Percentiles rank a stretch among this genome's conserved stretches.
phyloP scores from a whole-genome alignment of 1,284 basidiomycete species.

The Inonotus obliquus region DNA sequence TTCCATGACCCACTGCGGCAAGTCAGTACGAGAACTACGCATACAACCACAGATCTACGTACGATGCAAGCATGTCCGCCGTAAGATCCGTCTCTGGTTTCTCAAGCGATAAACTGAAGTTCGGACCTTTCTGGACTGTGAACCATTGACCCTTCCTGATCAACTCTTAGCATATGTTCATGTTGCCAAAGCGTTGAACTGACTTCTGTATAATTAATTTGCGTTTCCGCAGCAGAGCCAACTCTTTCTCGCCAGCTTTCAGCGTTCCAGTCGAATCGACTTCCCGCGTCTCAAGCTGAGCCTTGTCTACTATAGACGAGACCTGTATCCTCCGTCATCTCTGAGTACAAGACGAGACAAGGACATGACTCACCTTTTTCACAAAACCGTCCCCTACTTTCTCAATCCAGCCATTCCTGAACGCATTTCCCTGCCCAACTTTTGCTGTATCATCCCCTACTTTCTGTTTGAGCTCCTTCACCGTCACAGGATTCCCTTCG shows the following conservation, averaged over 20 bases:
- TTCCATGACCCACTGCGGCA: slow-evolving; percentile 84
- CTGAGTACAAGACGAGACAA: slow-evolving; percentile 6
- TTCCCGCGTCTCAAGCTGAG: slow-evolving; percentile 72
- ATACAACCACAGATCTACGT: slow-evolving; percentile 19
- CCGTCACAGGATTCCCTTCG: slow-evolving; percentile 58
- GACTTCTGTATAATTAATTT: slow-evolving; percentile 80
- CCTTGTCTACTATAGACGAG: slow-evolving; percentile 64
- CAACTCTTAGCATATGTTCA: slow-evolving; percentile 12
- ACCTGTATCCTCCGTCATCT: slow-evolving; percentile 36
- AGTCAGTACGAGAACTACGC: neutral
- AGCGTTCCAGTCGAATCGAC: slow-evolving; percentile 71
- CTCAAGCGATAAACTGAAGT: slow-evolving; percentile 90
- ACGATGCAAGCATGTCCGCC: slow-evolving; percentile 92
- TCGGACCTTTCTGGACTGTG: slow-evolving; percentile 78
- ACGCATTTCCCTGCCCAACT: slow-evolving; percentile 90
- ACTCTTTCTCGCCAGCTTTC: slow-evolving; percentile 68
- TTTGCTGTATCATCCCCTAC: slow-evolving; percentile 85
- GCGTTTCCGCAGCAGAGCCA: slow-evolving; percentile 88
- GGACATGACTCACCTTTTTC: slow-evolving; percentile 45
- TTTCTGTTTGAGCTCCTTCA: slow-evolving; percentile 63
- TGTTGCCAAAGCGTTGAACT: slow-evolving; percentile 9
- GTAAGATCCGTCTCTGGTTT: slow-evolving; percentile 99
- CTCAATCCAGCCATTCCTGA: slow-evolving; percentile 96
- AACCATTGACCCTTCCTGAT: slow-evolving; percentile 93
- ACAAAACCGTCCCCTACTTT: slow-evolving; percentile 90